A percentile compares a stretch with the other conserved stretches of the same genome.
phyloP scores from a whole-genome alignment of 345 rosid genomes.

The Corymbia maculata region DNA sequence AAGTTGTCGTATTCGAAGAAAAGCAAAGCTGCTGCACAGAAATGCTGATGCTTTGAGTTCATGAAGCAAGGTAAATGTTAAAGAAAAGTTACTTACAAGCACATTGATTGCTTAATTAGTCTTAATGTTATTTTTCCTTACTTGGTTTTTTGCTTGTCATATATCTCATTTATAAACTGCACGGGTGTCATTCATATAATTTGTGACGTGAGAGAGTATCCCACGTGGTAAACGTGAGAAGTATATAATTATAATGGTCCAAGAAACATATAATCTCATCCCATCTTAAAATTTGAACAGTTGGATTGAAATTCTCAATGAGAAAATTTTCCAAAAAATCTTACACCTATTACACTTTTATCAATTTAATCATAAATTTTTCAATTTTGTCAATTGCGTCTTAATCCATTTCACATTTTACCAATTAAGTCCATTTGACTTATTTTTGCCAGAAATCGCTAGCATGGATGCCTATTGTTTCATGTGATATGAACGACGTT shows the following conservation, averaged over 20 bases:
- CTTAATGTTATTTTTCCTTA: neutral
- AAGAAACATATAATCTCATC: neutral
- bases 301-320: neutral
- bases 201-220: neutral
- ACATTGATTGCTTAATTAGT: neutral
- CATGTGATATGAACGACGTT: too few relatives aligned
- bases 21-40: neutral
- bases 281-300: neutral
- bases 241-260: neutral
- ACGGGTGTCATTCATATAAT: neutral
- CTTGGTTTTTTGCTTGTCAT: neutral
- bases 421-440: accelerated
- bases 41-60: neutral
- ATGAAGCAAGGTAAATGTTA: neutral
- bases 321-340: neutral
- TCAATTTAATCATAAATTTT: too few relatives aligned
- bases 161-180: neutral
- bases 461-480: accelerated
- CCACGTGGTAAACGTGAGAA: neutral
- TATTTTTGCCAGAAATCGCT: neutral
- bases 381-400: too few relatives aligned
- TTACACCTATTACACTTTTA: too few relatives aligned
- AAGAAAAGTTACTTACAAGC: neutral
- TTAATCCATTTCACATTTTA: too few relatives aligned
- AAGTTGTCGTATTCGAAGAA: neutral